These are phyloP conservation scores for Wickerhamiella lipophila DNA, from an alignment of 805 yeast species.

Conservation along the genomic window DNA sequence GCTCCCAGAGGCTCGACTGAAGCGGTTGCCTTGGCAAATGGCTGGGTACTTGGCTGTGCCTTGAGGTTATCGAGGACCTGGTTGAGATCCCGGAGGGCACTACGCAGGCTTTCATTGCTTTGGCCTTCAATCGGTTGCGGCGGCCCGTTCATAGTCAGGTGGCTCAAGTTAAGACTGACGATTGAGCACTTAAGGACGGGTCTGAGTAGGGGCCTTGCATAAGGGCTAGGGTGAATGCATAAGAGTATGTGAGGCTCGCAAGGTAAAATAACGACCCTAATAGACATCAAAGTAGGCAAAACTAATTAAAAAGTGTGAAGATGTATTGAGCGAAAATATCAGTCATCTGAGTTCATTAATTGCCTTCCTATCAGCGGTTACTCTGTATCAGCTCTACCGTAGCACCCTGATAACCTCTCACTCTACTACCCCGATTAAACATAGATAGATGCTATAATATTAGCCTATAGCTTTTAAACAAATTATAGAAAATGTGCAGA, in stretches of 20 bases:
- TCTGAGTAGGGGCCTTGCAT: not conserved
- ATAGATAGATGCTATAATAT: conserved; percentile 3
- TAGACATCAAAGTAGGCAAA: too few species aligned
- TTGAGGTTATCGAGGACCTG: conserved; percentile 1
- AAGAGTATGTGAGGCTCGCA: not conserved
- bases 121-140: too few species aligned
- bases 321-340: too few species aligned
- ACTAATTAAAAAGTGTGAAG: too few species aligned
- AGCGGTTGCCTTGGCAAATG: not conserved
- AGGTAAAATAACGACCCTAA: not conserved
- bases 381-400: too few species aligned
- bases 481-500: conserved; percentile 12
- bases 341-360: too few species aligned
- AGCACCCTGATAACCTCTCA: too few species aligned
- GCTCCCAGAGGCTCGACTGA: not conserved
- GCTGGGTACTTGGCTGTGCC: not conserved
- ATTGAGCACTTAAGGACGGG: too few species aligned
- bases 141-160: too few species aligned
- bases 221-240: not conserved
- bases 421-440: too few species aligned
- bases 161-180: too few species aligned
- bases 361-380: too few species aligned
- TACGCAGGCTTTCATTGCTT: not conserved
- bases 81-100: not conserved
- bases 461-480: conserved; percentile 9